Percentiles rank a stretch among this genome's conserved stretches.
Conservation (phyloP, 2,329 filamentous ascomycete species). For the Aspergillaceae sp. region DNA sequence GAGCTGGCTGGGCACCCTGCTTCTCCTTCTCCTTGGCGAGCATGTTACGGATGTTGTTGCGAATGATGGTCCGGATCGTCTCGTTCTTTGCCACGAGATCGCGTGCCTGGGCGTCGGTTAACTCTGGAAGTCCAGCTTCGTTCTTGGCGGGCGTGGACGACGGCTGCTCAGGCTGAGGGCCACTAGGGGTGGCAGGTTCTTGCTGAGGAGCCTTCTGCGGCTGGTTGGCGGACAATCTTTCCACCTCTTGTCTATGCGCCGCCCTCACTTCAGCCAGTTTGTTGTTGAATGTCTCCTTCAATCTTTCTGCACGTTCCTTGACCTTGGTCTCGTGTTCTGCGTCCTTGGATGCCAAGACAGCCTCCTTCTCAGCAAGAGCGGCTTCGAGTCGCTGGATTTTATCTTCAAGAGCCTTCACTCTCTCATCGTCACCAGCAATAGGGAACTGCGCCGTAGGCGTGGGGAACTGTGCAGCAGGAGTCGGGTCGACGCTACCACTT, state of each 20-base stretch:
- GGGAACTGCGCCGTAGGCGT: conserved; percentile 12
- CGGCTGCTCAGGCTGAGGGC: conserved; percentile 13
- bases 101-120: conserved; percentile 43
- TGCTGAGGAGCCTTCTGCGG: conserved; percentile 29
- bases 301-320: conserved; percentile 44
- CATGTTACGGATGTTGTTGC: conserved; percentile 49
- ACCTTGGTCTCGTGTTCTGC: conserved; percentile 42
- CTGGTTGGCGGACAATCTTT: conserved; percentile 33
- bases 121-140: conserved; percentile 30
- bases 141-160: conserved; percentile 23
- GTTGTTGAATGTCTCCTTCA: conserved; percentile 61
- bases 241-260: conserved; percentile 42
- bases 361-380: conserved; percentile 43
- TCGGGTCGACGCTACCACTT: conserved; percentile 35
- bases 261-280: conserved; percentile 53
- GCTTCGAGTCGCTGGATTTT: conserved; percentile 48
- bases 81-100: conserved; percentile 44
- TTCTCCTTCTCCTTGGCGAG: conserved; percentile 38
- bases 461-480: conserved; percentile 25
- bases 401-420: conserved; percentile 54
- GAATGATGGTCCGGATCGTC: conserved; percentile 42
- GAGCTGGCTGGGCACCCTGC: conserved; percentile 20
- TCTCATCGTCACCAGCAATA: conserved; percentile 41
- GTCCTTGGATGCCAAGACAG: conserved; percentile 39
- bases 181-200: conserved; percentile 13